Evolutionary conservation across 2,329 filamentous ascomycete species (phyloP).

Genomic region (Fonsecaea nubica): DNA sequence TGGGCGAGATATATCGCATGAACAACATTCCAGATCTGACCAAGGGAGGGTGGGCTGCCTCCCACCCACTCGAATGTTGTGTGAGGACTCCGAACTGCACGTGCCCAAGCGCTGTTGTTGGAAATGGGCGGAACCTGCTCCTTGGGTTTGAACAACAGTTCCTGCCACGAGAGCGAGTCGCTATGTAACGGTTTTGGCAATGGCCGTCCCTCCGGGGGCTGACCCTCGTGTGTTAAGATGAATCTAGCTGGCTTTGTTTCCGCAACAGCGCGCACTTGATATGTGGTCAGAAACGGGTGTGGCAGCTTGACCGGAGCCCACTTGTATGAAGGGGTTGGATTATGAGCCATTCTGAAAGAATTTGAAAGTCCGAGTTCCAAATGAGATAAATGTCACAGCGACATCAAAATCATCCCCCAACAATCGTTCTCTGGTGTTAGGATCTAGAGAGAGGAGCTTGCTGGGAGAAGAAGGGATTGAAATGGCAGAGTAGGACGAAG

Average conservation of each 20-base stretch:
- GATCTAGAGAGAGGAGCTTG: background rate
- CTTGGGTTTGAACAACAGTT: constrained; percentile 40
- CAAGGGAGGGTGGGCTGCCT: constrained; percentile 44
- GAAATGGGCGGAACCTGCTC: constrained; percentile 39
- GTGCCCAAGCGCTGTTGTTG: constrained; percentile 52
- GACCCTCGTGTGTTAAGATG: constrained; percentile 46
- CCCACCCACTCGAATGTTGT: constrained; percentile 47
- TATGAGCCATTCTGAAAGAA: constrained; percentile 7
- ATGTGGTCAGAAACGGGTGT: constrained; percentile 55
- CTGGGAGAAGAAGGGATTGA: background rate
- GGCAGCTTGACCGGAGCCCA: constrained; percentile 55
- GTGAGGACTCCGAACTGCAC: constrained; percentile 40
- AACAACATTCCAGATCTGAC: constrained; percentile 50
- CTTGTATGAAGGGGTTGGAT: constrained; percentile 22
- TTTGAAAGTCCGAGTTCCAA: background rate
- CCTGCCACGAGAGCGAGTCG: constrained; percentile 43
- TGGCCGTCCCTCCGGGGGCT: constrained; percentile 44
- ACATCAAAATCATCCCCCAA: background rate
- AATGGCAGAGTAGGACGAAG: background rate
- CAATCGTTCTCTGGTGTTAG: background rate
- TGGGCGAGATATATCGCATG: constrained; percentile 47
- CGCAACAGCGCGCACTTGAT: constrained; percentile 46
- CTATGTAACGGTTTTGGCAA: constrained; percentile 46
- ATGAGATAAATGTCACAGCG: background rate
- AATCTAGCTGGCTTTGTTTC: constrained; percentile 42